Percentiles rank a stretch among this genome's conserved stretches.
phyloP scores from a whole-genome alignment of 495 filamentous ascomycete species.

The Aspergillus carlsbadensis region DNA sequence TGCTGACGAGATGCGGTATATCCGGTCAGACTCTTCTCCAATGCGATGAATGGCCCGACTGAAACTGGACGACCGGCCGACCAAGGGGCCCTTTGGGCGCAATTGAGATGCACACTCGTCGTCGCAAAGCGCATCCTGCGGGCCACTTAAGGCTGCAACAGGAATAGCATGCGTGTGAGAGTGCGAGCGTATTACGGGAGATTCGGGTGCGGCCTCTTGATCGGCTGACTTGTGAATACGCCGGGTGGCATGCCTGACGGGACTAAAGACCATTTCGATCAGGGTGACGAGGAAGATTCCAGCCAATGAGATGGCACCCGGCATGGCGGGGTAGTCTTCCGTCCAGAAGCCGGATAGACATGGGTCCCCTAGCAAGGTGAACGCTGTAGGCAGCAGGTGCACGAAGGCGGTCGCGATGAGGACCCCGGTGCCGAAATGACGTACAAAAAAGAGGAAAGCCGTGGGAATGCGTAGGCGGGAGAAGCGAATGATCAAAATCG shows the following conservation, averaged over 20 bases:
- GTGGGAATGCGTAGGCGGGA: conserved; percentile 33
- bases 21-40: conserved; percentile 26
- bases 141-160: neutral
- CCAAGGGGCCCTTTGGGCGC: conserved; percentile 30
- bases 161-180: neutral
- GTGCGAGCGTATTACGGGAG: neutral
- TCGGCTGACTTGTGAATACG: neutral
- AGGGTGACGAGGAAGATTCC: conserved; percentile 66
- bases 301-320: conserved; percentile 66
- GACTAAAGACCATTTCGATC: conserved; percentile 67
- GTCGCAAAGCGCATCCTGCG: neutral
- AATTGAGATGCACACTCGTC: conserved; percentile 19
- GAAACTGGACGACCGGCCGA: conserved; percentile 31
- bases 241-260: conserved; percentile 29
- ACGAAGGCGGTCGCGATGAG: conserved; percentile 82
- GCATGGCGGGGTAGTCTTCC: conserved; percentile 64
- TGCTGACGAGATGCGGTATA: conserved; percentile 26
- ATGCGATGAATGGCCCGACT: conserved; percentile 32
- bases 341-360: conserved; percentile 71
- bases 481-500: conserved; percentile 39
- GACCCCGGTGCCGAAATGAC: conserved; percentile 82
- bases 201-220: conserved; percentile 7
- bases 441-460: conserved; percentile 61
- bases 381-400: conserved; percentile 74
- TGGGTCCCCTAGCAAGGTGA: conserved; percentile 66